phyloP scores from a whole-genome alignment of 805 yeast species.

The Geotrichum ghanense region DNA sequence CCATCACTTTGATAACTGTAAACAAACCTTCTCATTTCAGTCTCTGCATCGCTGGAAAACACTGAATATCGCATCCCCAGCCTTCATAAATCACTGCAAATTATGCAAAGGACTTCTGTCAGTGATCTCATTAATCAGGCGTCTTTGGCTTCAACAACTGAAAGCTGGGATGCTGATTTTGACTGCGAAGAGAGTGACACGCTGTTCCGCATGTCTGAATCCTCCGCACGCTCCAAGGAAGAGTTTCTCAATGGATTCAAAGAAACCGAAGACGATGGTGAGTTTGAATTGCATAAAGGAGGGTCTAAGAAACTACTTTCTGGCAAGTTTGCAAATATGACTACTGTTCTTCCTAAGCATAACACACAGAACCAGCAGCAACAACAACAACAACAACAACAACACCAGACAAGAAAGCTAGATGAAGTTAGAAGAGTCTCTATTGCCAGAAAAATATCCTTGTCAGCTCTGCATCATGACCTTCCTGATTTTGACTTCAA shows the following conservation, averaged over 20 bases:
- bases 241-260: neutral
- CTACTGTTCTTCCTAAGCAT: neutral
- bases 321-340: neutral
- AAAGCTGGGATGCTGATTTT: neutral
- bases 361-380: neutral
- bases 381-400: neutral
- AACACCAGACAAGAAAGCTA: neutral
- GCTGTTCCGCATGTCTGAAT: neutral
- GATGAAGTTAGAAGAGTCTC: neutral
- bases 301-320: neutral
- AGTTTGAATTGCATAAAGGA: neutral
- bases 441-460: neutral
- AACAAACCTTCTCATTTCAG: no score
- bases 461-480: neutral
- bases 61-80: no score
- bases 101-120: neutral
- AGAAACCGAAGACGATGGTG: neutral
- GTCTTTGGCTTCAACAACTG: neutral
- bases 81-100: no score
- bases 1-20: no score
- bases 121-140: neutral
- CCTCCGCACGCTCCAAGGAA: neutral
- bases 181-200: constrained; percentile 1
- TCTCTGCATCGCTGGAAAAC: no score
- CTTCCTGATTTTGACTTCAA: neutral